Base-by-base conservation (phyloP, 768 basidiomycete species). In the Tubosaeta brunneosetosa region DNA sequence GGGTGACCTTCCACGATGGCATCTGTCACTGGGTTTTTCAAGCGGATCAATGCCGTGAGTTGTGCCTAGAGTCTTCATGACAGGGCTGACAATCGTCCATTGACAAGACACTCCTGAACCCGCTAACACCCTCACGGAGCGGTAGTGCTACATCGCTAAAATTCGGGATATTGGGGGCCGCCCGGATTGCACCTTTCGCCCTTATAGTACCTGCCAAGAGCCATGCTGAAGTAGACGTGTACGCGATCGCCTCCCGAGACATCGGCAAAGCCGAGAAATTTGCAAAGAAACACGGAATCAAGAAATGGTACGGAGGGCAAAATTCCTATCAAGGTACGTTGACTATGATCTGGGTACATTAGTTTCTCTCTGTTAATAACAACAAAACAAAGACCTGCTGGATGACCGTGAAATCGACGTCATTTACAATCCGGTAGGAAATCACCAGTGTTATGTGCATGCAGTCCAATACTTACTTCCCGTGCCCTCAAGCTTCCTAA, bases 221-320 rank as follows among this genome's bases (percentile, higher is more conserved):
- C 49, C 84, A 86, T 50, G 69, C 79, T 0, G 85, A 83, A 53
- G 80, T 76, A 1, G 73, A 78, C 10, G 65, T 86, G 1, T 68
- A 74, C 38, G 85, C 78, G 2, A 74, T 87, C 5, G 85, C 83
- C 2, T 79, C 85, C 4, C 73, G 85, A n/a, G 77, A 75, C 61
- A 65, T 74, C 17, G 56, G 53, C 6, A 70, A 63, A 26, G 85
- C 82, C 2, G 61, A 74, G 43, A 64, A 59, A 10, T 85, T 73
- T 50, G 85, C 85, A 11, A 76, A 77, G 67, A 80, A 78, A 57
- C 63, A 82, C 44, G 68, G 71, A 0, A 79, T 87, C 43, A 64
- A 68, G 44, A 81, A 76, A 62, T 76, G 72, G 9, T 84, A 79
- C 56, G 72, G 75, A 14, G 79, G 79, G 6, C 38, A 64, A 5